Conservation (phyloP, 345 rosid species). For the Citrus unshiu region DNA sequence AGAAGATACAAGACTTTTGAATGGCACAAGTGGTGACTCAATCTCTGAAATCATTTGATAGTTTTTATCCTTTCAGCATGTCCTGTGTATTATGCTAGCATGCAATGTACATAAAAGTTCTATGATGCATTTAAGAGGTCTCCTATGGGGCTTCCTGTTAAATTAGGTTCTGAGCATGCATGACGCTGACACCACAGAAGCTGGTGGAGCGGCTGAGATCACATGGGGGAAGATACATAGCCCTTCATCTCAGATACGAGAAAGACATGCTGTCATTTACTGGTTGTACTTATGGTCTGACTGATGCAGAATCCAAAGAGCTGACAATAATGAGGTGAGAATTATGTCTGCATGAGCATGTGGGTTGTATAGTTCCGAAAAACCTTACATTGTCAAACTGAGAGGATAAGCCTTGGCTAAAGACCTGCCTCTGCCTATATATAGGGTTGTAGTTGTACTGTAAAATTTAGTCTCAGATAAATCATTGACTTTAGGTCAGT, state of each 20-base stretch:
- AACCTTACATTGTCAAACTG: not conserved
- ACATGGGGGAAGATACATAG: slow-evolving; percentile 69
- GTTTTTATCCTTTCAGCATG: slow-evolving; percentile 1
- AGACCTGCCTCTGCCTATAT: not conserved
- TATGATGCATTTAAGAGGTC: slow-evolving; percentile 72
- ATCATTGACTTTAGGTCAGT: not conserved
- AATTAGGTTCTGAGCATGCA: slow-evolving; percentile 88
- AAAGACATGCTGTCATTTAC: slow-evolving; percentile 97
- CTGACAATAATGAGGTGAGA: slow-evolving; percentile 76
- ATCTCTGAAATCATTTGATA: not conserved
- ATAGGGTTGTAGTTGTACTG: too few species aligned
- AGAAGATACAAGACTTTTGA: not conserved
- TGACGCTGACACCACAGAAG: slow-evolving; percentile 93
- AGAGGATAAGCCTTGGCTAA: not conserved
- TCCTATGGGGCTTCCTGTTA: slow-evolving; percentile 92
- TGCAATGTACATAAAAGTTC: slow-evolving; percentile 5
- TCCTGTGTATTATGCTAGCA: slow-evolving; percentile 3
- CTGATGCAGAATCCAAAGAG: slow-evolving; percentile 78
- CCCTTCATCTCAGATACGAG: slow-evolving; percentile 94
- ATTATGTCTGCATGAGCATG: not conserved
- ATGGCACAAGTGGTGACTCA: not conserved
- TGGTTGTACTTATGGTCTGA: slow-evolving; percentile 84
- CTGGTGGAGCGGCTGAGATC: slow-evolving; percentile 85
- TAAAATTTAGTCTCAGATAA: not conserved
- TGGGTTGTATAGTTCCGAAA: not conserved